Evolutionary conservation across 1,284 basidiomycete genomes (phyloP), one percentile per base, ranked within the genome.

Genomic region (Heterobasidion irregulare): DNA sequence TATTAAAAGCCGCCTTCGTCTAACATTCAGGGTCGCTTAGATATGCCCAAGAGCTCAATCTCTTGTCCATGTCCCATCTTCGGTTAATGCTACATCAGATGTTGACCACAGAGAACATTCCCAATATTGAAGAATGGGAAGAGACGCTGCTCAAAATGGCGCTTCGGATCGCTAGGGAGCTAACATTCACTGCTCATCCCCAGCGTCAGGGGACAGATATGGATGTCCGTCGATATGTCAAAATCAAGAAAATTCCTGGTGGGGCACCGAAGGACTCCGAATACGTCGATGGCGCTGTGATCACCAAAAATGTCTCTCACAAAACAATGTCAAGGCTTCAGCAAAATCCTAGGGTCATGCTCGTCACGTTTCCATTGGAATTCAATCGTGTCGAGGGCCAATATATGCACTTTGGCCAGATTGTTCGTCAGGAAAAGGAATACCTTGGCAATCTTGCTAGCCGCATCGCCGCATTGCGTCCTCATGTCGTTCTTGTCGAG

Each of bases 181-280:
- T 89, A 56, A 87, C 88, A 1, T 90, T 91, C 67, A 86, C 86
- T 2, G 74, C 86, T 13, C 72, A 85, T 52, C 84, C 86, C 35
- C 81, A 89, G 62, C 79, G 85, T 5, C 84, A 89, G 68, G 87
- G 88, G 2, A 90, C 92, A 53, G 94, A 97, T 64, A 95, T 97
- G 80, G 96, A 99, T 68, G 89, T 98, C 18, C 81, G 96, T 50
- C 82, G 89, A 33, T 98, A 97, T 63, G 92, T 99, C 61, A 99
- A 99, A 75, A 95, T 99, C 71, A 99, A 99, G 75, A 96, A 97
- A 70, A 90, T 99, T 16, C 95, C 97, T 0, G 97, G 97, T 12
- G 97, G 97, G 10, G 77, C 81, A 52, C 94, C 95, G 38, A 80
- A 77, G 35, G 94, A 99, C 68, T 97, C 93, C 10, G 95, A 98